Base-by-base conservation (phyloP, 805 yeast species). In the Zygotorulaspora chibaensis region DNA sequence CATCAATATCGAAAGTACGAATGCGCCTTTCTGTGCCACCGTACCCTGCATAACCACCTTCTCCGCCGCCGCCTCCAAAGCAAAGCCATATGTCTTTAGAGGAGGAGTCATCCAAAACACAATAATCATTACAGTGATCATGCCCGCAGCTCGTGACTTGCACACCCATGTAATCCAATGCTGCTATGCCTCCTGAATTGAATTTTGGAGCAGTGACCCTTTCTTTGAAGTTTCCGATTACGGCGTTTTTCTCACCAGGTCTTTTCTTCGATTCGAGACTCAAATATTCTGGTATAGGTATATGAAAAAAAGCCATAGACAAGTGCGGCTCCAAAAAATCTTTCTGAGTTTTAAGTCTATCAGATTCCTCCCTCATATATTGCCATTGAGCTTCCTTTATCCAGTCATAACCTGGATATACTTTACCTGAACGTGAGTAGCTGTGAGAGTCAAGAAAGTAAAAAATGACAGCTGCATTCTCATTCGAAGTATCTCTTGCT, bases 21-120 rank as follows among this genome's bases (percentile, higher is more conserved):
- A 88, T 58, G 45, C 97, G 74, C 56, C 99, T 77, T n/a, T 83
- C 72, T 27, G 84, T 87, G 1, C 90, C 91, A 1, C 89, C 91
- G 57, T 89, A 88, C 0, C 97, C 97, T 8, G 84, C 97, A 61
- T 93, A 93, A 0, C 96, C 98, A 33, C 98, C 99, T 67, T 87
- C 95, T 12, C 98, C 99, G 4, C 78, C 75, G 1, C 82, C 95
- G 20, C 99, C 99, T 3, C 96, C 99, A 61, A 88, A 89, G 59
- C 99, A 93, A 28, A 93, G 68, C 95, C 96, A 87, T 27, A 84
- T 66, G 10, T 52, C 58, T n/a, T 54, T 54, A 7, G 55, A 48
- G 2, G 59, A 55, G n/a, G 68, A 62, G 17, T 70, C 63, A 53
- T 85, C 84, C 42, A 73, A 66, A 48, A 87, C 66, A 66, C 99